phyloP scores from a whole-genome alignment of 148 eudicot genomes.

The Pouteria glomerata region DNA sequence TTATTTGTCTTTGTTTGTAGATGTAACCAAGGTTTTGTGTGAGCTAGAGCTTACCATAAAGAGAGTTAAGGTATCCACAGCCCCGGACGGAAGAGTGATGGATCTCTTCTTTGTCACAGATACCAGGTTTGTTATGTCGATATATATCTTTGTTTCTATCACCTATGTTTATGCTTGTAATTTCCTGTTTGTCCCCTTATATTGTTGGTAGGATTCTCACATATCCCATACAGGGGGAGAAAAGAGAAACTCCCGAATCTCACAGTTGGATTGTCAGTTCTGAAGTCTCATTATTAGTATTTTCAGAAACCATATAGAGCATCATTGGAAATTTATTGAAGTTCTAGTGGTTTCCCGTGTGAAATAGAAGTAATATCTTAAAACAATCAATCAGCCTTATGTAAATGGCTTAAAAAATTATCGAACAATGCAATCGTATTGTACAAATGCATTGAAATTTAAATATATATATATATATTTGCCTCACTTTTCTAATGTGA shows the following conservation, averaged over 20 bases:
- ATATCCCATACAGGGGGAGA: neutral
- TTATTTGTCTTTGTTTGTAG: conserved; percentile 21
- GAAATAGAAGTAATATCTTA: neutral
- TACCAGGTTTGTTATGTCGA: conserved; percentile 33
- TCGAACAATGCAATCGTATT: neutral
- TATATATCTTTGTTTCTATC: neutral
- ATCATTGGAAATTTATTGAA: neutral
- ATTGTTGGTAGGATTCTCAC: neutral
- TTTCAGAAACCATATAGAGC: conserved; percentile 1
- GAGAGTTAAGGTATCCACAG: conserved; percentile 61
- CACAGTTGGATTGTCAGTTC: neutral
- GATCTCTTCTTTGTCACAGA: conserved; percentile 66
- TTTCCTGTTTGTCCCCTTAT: neutral
- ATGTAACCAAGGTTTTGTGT: conserved; percentile 50
- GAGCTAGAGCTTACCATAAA: conserved; percentile 61
- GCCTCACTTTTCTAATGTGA: neutral
- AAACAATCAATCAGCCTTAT: neutral
- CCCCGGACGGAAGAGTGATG: conserved; percentile 60
- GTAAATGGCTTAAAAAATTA: neutral
- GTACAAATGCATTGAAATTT: neutral
- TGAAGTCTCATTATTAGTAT: neutral
- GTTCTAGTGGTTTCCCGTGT: neutral
- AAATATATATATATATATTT: too few species aligned
- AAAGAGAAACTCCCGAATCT: neutral
- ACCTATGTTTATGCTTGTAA: neutral